Evolutionary conservation across 2,329 filamentous ascomycete species (phyloP), one percentile per base, ranked within the genome.

Genomic region (Cyphellophora attinorum): DNA sequence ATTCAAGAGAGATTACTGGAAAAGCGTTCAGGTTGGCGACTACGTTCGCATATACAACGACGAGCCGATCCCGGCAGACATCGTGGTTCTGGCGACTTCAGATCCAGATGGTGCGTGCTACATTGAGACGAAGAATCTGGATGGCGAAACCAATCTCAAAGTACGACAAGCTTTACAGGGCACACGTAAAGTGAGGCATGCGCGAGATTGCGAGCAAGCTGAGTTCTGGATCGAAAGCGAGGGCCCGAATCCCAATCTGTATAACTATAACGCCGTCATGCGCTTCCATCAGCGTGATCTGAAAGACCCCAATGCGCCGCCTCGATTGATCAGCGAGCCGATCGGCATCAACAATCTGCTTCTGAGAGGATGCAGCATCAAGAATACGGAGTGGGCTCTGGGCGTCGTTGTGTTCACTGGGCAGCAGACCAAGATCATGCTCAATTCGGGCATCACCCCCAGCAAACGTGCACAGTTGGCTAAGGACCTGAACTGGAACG

Each of bases 381-480:
- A 88, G 46, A 98, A 96, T 57, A 98, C 91, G 0, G 88, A 96
- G 53, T 98, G 91, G 91, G 72, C 86, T 35, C 72, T 98, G 5
- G 91, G 88, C 34, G 74, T 98, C 3, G 89, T 96, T 32, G 68
- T 93, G 12, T 98, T 93, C 61, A 96, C 91, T 11, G 91, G 91
- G 19, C 79, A 88, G 53, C 89, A 98, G 57, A 94, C 89, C 19
- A 98, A 96, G 64, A 96, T 95, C 57, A 98, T 98, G 91, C 82
- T 95, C 65, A 98, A 98, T 56, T 84, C 91, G 17, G 91, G 91
- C 40, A 81, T 89, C 42, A 98, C 91, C 2, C 91, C 93, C 10
- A 93, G 78, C 56, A 98, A 98, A 66, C 82, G 89, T 43, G 77
- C 91, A 23, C 79, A 85, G 47, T 88, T 98, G 50, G 85, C 88